Conservation (phyloP, 176 grass and related monocot genomes). For the Canna indica region DNA sequence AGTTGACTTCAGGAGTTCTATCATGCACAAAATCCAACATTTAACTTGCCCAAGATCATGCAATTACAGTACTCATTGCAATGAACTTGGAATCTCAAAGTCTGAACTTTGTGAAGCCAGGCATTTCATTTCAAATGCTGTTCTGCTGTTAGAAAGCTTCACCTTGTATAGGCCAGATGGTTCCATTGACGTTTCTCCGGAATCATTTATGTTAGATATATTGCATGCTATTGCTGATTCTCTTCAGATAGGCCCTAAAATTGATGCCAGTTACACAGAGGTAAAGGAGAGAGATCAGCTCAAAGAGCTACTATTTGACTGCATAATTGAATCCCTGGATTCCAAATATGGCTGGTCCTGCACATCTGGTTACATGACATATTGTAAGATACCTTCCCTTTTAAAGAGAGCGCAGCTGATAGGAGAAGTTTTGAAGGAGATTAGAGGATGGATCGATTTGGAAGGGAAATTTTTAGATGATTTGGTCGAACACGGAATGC, state of each 20-base stretch:
- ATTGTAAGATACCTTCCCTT: conserved; percentile 15
- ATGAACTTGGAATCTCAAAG: conserved; percentile 11
- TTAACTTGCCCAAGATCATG: conserved; percentile 4
- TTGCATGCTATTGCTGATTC: conserved; percentile 27
- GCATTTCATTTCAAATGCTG: conserved; percentile 33
- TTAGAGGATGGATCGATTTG: conserved; percentile 17
- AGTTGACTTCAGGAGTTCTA: not conserved
- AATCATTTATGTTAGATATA: conserved; percentile 30
- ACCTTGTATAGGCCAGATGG: not conserved
- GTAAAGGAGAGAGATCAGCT: conserved; percentile 14
- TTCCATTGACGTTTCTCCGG: conserved; percentile 6
- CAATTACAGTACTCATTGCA: not conserved
- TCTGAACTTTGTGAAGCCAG: conserved; percentile 10
- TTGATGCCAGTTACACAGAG: not conserved
- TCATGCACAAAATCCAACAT: conserved; percentile 10
- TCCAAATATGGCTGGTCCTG: conserved; percentile 28
- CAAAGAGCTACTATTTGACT: conserved; percentile 21
- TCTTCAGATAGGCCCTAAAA: conserved; percentile 5
- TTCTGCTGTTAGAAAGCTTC: conserved; percentile 47
- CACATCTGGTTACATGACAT: conserved; percentile 46
- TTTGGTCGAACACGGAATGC: conserved; percentile 36
- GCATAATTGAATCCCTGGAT: conserved; percentile 42
- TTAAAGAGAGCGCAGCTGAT: conserved; percentile 43
- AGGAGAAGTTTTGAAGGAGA: conserved; percentile 33
- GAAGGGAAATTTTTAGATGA: conserved; percentile 30